Evolutionary conservation across 768 basidiomycete genomes (phyloP).

Genomic region (Amyloporia xantha): DNA sequence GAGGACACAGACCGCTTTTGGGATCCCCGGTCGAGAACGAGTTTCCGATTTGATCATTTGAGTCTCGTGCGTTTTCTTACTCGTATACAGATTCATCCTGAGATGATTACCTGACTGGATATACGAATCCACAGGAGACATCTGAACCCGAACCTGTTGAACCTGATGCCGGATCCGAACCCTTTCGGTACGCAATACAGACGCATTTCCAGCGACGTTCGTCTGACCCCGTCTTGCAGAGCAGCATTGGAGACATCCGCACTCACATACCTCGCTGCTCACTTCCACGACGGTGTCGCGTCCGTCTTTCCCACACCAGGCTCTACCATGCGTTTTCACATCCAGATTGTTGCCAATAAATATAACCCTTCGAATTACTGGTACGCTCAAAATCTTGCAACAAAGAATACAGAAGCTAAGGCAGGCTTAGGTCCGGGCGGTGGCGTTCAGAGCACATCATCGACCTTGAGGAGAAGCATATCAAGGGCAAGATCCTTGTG

Average conservation of each 20-base stretch:
- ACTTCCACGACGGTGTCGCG: conserved; percentile 74
- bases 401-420: conserved; percentile 30
- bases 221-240: conserved; percentile 30
- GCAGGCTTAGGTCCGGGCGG: conserved; percentile 82
- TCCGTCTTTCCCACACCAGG: conserved; percentile 59
- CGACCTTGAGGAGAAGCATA: conserved; percentile 52
- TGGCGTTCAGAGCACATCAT: conserved; percentile 88
- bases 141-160: conserved; percentile 64
- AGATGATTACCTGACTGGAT: background rate
- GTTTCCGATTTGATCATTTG: conserved; percentile 82
- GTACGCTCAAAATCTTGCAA: conserved; percentile 33
- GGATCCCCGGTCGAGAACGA: conserved; percentile 74
- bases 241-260: conserved; percentile 64
- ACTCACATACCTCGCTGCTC: conserved; percentile 65
- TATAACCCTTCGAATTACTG: conserved; percentile 94
- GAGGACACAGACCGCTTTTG: conserved; percentile 64
- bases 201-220: background rate
- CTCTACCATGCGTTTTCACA: conserved; percentile 41
- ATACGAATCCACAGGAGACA: conserved; percentile 49
- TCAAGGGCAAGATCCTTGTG: conserved; percentile 69
- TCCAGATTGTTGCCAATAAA: conserved; percentile 92
- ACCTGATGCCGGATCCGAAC: conserved; percentile 58
- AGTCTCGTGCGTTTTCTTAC: conserved; percentile 50
- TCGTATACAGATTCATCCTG: background rate
- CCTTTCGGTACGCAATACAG: conserved; percentile 56